Conservation (phyloP, 768 basidiomycete species). For the Boletus vermiculosoides region DNA sequence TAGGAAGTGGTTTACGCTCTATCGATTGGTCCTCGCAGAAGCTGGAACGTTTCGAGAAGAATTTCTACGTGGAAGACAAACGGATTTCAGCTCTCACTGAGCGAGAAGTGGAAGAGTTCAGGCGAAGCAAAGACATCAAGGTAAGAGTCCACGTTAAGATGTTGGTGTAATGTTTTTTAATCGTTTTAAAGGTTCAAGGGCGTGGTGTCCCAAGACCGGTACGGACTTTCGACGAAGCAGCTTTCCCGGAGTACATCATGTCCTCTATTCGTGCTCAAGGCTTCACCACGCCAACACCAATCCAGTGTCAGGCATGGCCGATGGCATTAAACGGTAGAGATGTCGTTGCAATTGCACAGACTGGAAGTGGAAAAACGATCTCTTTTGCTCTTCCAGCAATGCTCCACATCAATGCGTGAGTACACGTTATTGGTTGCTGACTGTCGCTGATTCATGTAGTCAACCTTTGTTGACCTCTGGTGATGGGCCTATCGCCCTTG, state of each 20-base stretch:
- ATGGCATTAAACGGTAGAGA: slow-evolving; percentile 96
- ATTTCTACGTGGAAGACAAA: slow-evolving; percentile 93
- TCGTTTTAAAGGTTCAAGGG: slow-evolving; percentile 72
- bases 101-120: slow-evolving; percentile 86
- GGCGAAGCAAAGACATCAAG: slow-evolving; percentile 82
- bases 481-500: slow-evolving; percentile 95
- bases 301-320: slow-evolving; percentile 99
- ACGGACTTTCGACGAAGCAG: slow-evolving; percentile 88
- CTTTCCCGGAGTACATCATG: slow-evolving; percentile 96
- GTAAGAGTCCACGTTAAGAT: slow-evolving; percentile 36
- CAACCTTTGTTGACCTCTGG: slow-evolving; percentile 92
- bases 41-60: slow-evolving; percentile 91
- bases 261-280: slow-evolving; percentile 91
- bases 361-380: slow-evolving; percentile 98
- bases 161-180: neutral
- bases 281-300: slow-evolving; percentile 86
- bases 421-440: slow-evolving; percentile 8
- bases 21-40: slow-evolving; percentile 82
- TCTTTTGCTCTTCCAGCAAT: slow-evolving; percentile 98
- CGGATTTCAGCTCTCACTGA: slow-evolving; percentile 75
- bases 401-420: slow-evolving; percentile 99
- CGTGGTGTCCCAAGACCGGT: slow-evolving; percentile 86
- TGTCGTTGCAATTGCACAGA: slow-evolving; percentile 95
- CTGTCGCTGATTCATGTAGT: slow-evolving; percentile 36
- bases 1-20: slow-evolving; percentile 77